Base-by-base conservation (phyloP, 1,284 basidiomycete genomes). In the Rhodotorula sp. region DNA sequence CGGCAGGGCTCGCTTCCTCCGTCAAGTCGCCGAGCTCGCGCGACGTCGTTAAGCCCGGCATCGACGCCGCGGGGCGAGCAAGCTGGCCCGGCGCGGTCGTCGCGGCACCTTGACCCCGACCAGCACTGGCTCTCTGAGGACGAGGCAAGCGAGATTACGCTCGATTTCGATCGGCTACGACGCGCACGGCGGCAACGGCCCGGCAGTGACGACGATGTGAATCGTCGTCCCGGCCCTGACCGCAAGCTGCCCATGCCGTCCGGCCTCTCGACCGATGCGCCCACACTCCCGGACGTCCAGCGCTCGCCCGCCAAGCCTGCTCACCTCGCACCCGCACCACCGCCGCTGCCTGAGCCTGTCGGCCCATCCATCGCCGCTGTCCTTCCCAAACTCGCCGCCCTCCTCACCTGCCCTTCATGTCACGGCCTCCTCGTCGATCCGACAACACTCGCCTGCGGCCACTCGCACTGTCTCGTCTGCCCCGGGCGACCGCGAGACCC, bases 381-480 rank as follows among this genome's bases (percentile, higher is more conserved):
- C 64, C n/a, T 72, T 13, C 67, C 61, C 7, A 50, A 48, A 22
- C 66, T 81, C 34, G 64, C 82, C 57, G 67, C 81, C 51, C 58
- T 83, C 37, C 76, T 86, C 66, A 72, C 75, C 56, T 86, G 87
- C 76, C 82, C 84, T 0, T 79, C 83, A 61, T 87, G 86, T 67
- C 78, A 78, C 12, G 55, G 78, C 22, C 63, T 81, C 55, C 81
- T 87, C 37, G 66, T 77, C 41, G 80, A 82, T 2, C 87, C 87
- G 0, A 83, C 84, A 19, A 88, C 87, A 0, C 83, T 88, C 56
- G 82, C 82, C 41, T 88, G 87, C 71, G 87, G 87, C 6, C 87
- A 88, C 73, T 84, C 87, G 36, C 76, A 87, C 61, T 88, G 87
- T 58, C 46, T 73, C n/a, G 59, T 50, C 21, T 79, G 78, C 66